Evolutionary conservation across 1,139 yeast genomes (phyloP).

Genomic region (Pichia sorboxylosa): DNA sequence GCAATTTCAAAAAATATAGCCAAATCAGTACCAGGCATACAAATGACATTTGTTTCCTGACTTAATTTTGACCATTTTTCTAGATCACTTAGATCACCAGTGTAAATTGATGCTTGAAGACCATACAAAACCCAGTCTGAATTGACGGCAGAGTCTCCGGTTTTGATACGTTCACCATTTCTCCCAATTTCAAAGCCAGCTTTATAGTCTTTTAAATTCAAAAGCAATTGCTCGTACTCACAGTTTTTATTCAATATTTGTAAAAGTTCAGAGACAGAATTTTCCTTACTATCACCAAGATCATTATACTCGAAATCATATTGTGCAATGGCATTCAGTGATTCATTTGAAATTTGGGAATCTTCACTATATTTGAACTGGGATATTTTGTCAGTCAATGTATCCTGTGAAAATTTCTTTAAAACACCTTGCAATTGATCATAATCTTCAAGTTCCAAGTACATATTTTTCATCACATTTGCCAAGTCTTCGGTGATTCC

Average conservation of each 20-base stretch:
- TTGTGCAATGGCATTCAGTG: slow-evolving; percentile 57
- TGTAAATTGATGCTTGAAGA: slow-evolving; percentile 58
- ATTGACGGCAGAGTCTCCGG: slow-evolving; percentile 12
- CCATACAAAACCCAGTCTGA: slow-evolving; percentile 56
- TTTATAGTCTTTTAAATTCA: slow-evolving; percentile 19
- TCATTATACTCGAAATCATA: slow-evolving; percentile 14
- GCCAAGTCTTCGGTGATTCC: slow-evolving; percentile 34
- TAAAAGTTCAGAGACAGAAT: slow-evolving; percentile 31
- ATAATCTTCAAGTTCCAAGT: slow-evolving; percentile 76
- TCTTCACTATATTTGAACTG: slow-evolving; percentile 78
- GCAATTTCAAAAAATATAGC: slow-evolving; percentile 60
- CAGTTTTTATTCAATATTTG: slow-evolving; percentile 50
- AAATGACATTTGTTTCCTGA: slow-evolving; percentile 26
- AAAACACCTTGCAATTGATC: slow-evolving; percentile 86
- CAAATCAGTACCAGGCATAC: slow-evolving; percentile 36
- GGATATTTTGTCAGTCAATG: slow-evolving; percentile 58
- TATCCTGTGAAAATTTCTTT: slow-evolving; percentile 58
- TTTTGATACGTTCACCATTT: slow-evolving; percentile 1
- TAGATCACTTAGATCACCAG: slow-evolving; percentile 44
- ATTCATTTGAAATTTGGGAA: slow-evolving; percentile 82
- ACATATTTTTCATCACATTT: slow-evolving; percentile 59
- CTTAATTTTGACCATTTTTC: slow-evolving; percentile 43
- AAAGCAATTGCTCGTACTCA: slow-evolving; percentile 35
- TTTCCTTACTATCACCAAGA: slow-evolving; percentile 2
- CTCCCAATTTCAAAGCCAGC: slow-evolving; percentile 1